phyloP scores from a whole-genome alignment of 192 early-diverging fungal genomes.

The Umbelopsis sp. region DNA sequence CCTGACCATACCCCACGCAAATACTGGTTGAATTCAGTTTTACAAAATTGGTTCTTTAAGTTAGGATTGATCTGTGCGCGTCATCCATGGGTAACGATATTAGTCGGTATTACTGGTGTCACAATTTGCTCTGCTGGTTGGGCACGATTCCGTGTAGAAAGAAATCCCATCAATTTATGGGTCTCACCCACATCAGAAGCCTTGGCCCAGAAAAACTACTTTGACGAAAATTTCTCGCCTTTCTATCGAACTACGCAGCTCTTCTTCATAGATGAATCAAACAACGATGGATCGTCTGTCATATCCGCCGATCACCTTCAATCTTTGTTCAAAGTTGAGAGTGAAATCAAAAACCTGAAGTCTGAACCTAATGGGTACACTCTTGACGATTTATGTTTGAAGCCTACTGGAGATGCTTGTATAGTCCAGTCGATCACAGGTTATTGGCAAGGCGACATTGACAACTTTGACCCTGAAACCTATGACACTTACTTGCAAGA shows the following conservation, averaged over 20 bases:
- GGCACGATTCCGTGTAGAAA: constrained; percentile 55
- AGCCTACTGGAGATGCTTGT: constrained; percentile 61
- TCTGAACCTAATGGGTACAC: constrained; percentile 41
- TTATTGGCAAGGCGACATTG: constrained; percentile 60
- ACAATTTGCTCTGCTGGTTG: constrained; percentile 60
- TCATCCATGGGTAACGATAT: constrained; percentile 56
- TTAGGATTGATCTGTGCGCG: constrained; percentile 59
- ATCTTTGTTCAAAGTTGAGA: constrained; percentile 53
- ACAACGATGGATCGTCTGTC: constrained; percentile 41
- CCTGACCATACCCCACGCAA: constrained; percentile 49
- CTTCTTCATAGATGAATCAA: constrained; percentile 44
- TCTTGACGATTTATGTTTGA: constrained; percentile 60
- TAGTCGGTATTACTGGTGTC: constrained; percentile 43
- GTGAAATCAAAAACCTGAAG: constrained; percentile 45
- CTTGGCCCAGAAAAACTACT: constrained; percentile 56
- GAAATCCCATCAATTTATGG: constrained; percentile 63
- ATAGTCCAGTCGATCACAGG: constrained; percentile 67
- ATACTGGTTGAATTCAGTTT: constrained; percentile 50
- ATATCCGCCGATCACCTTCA: constrained; percentile 46
- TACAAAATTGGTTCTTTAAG: constrained; percentile 65
- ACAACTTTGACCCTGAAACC: constrained; percentile 42
- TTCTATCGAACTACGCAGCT: constrained; percentile 71
- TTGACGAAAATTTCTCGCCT: constrained; percentile 64
- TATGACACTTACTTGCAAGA: constrained; percentile 50
- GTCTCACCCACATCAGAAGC: constrained; percentile 60